Evolutionary conservation across 2,329 filamentous ascomycete species (phyloP).

Genomic region (Neocatenulostroma microsporum): DNA sequence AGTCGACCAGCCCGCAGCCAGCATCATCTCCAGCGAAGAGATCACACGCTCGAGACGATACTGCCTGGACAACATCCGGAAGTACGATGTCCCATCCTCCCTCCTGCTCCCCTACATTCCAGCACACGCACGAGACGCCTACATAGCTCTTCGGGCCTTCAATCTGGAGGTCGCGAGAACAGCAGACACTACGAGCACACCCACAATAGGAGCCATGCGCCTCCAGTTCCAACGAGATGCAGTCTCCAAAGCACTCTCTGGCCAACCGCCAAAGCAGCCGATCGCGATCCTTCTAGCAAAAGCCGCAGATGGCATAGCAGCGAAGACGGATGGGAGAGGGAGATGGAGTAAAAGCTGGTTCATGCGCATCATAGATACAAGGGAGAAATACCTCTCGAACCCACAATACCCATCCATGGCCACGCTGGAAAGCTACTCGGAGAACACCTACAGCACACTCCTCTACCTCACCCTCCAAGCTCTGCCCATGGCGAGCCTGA

Average conservation of each 20-base stretch:
- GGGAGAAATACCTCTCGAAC: constrained; percentile 77
- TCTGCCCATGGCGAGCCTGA: constrained; percentile 70
- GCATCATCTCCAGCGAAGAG: constrained; percentile 32
- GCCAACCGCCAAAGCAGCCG: constrained; percentile 77
- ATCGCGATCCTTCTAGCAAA: constrained; percentile 76
- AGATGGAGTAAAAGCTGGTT: constrained; percentile 51
- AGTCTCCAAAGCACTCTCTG: constrained; percentile 67
- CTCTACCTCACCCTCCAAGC: constrained; percentile 80
- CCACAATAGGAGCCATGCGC: constrained; percentile 79
- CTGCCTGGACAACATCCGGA: constrained; percentile 56
- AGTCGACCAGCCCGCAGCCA: constrained; percentile 19
- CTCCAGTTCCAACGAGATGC: constrained; percentile 94
- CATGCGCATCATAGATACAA: constrained; percentile 65
- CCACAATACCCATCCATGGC: constrained; percentile 67
- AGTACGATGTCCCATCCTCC: constrained; percentile 82
- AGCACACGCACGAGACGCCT: constrained; percentile 64
- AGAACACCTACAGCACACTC: constrained; percentile 89
- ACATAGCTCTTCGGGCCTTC: constrained; percentile 82
- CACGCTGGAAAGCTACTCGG: constrained; percentile 77
- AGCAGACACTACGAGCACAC: constrained; percentile 79
- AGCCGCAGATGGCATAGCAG: constrained; percentile 53
- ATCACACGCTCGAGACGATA: constrained; percentile 49
- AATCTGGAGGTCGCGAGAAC: constrained; percentile 89
- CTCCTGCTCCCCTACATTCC: constrained; percentile 81
- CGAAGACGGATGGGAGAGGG: constrained; percentile 39